Evolutionary conservation across 345 rosid genomes (phyloP).

Genomic region (Salix purpurea): DNA sequence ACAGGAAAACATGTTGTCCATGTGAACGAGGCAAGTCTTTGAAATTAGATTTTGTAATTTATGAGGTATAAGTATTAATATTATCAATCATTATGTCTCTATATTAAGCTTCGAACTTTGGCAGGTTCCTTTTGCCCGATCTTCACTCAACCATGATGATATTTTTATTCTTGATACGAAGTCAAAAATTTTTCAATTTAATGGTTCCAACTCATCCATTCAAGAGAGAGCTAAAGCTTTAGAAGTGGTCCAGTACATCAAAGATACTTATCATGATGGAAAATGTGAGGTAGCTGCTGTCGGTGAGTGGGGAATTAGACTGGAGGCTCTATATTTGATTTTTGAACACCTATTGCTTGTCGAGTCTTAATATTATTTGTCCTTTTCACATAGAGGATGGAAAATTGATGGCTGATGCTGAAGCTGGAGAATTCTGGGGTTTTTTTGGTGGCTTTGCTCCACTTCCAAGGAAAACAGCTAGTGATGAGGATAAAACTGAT

Average conservation of each 20-base stretch:
- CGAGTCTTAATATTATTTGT: slow-evolving; percentile 16
- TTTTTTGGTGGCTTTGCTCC: slow-evolving; percentile 99
- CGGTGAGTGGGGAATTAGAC: slow-evolving; percentile 53
- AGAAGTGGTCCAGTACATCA: slow-evolving; percentile 94
- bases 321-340: slow-evolving; percentile 2
- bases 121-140: slow-evolving; percentile 89
- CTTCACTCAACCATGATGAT: slow-evolving; percentile 93
- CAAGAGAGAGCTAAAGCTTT: slow-evolving; percentile 99
- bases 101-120: background rate
- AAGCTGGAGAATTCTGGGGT: slow-evolving; percentile 96
- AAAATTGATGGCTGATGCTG: slow-evolving; percentile 97
- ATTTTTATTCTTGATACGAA: slow-evolving; percentile 92
- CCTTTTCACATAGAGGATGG: slow-evolving; percentile 69
- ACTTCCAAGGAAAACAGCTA: slow-evolving; percentile 69
- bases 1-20: slow-evolving; percentile 91
- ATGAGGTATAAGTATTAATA: background rate
- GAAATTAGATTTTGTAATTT: background rate
- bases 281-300: slow-evolving; percentile 89
- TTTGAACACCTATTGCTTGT: background rate
- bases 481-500: slow-evolving; percentile 43
- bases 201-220: slow-evolving; percentile 90
- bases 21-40: slow-evolving; percentile 79
- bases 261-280: slow-evolving; percentile 92
- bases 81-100: background rate
- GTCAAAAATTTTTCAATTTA: slow-evolving; percentile 90